Conservation (phyloP, 352 stramenopile species). For the Phytophthora pisi region DNA sequence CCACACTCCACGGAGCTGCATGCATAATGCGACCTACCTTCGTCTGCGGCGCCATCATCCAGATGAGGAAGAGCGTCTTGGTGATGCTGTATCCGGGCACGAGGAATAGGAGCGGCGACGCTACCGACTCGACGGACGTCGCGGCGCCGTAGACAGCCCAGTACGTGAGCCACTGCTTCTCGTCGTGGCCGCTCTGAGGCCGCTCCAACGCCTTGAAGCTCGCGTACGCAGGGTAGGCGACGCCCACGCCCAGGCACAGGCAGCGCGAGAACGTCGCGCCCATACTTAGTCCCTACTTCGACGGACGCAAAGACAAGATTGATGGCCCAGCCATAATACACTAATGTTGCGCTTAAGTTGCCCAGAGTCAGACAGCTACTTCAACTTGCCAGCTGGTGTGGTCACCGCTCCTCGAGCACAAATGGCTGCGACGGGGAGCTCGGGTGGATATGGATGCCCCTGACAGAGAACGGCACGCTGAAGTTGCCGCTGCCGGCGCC, state of each 20-base stretch:
- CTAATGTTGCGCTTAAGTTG: slow-evolving; percentile 29
- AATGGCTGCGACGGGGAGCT: slow-evolving; percentile 7
- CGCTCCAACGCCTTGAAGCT: slow-evolving; percentile 82
- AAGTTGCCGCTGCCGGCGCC: slow-evolving; percentile 69
- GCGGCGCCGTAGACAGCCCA: slow-evolving; percentile 96
- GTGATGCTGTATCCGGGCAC: slow-evolving; percentile 96
- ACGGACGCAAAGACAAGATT: slow-evolving; percentile 10
- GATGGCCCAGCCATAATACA: neutral
- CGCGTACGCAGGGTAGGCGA: slow-evolving; percentile 71
- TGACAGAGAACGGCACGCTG: slow-evolving; percentile 72
- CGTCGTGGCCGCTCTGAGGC: slow-evolving; percentile 45
- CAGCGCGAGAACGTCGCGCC: slow-evolving; percentile 56
- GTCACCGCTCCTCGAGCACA: neutral
- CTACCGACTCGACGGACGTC: slow-evolving; percentile 89
- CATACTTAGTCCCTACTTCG: slow-evolving; percentile 31
- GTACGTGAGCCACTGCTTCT: slow-evolving; percentile 94
- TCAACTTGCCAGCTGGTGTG: slow-evolving; percentile 10
- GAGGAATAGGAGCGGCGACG: slow-evolving; percentile 53
- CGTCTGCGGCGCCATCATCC: slow-evolving; percentile 95
- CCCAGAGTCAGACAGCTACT: slow-evolving; percentile 19
- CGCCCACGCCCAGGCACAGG: slow-evolving; percentile 56
- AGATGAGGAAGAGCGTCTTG: slow-evolving; percentile 96
- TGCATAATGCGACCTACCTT: slow-evolving; percentile 43
- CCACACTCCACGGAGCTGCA: neutral
- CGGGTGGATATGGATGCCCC: slow-evolving; percentile 71